Evolutionary conservation across 306 rosid genomes (phyloP).

Genomic region (Pyrus pyrifolia): DNA sequence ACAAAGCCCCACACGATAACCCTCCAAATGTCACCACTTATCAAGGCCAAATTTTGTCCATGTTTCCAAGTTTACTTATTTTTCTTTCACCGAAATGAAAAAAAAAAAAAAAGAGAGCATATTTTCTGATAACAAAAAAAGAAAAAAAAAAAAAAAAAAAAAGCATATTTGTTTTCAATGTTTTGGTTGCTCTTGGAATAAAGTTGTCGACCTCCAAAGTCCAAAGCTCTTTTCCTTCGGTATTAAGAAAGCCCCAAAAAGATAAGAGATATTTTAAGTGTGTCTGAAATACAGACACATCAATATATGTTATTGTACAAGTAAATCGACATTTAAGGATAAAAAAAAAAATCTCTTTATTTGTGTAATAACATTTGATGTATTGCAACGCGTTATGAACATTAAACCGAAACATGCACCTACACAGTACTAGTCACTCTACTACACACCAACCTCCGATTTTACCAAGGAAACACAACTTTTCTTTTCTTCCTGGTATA

Average conservation of each 20-base stretch:
- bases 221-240: not conserved
- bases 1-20: not conserved
- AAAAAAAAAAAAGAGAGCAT: not conserved
- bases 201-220: not conserved
- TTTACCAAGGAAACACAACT: too few species aligned
- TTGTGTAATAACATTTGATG: fast-evolving
- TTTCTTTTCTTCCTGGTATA: too few species aligned
- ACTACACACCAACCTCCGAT: too few species aligned
- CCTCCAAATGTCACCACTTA: not conserved
- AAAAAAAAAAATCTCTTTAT: fast-evolving
- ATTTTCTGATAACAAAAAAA: not conserved
- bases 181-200: not conserved
- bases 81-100: not conserved
- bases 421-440: too few species aligned
- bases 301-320: too few species aligned
- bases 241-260: not conserved
- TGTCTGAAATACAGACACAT: too few species aligned
- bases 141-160: not conserved
- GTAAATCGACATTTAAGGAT: too few species aligned
- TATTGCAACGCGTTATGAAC: fast-evolving
- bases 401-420: not conserved
- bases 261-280: too few species aligned
- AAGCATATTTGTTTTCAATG: not conserved
- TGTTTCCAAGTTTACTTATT: too few species aligned
- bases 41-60: not conserved